Evolutionary conservation across 2,329 filamentous ascomycete species (phyloP).

Genomic region (Paraphoma chrysanthemicola): DNA sequence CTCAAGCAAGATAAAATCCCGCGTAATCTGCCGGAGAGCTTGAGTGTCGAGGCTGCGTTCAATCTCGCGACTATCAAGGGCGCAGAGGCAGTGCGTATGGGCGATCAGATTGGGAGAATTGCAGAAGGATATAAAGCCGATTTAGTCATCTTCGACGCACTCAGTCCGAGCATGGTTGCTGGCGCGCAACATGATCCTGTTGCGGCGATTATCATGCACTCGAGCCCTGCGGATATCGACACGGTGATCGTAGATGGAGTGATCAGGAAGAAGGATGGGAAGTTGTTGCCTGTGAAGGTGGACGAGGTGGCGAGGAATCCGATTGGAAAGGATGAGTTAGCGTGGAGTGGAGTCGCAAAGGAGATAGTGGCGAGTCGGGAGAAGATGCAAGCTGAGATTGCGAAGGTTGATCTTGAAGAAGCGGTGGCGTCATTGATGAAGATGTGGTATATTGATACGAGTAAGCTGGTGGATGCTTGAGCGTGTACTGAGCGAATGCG

Average conservation of each 20-base stretch:
- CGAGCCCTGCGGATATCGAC: slow-evolving; percentile 50
- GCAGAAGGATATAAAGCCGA: slow-evolving; percentile 57
- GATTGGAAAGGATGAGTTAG: slow-evolving; percentile 19
- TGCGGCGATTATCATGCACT: slow-evolving; percentile 54
- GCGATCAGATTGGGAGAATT: slow-evolving; percentile 53
- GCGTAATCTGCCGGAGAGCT: slow-evolving; percentile 53
- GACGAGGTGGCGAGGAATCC: slow-evolving; percentile 23
- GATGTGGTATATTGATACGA: slow-evolving; percentile 29
- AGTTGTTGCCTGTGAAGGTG: slow-evolving; percentile 32
- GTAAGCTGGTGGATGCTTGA: slow-evolving; percentile 9
- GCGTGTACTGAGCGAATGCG: background rate
- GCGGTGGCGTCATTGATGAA: slow-evolving; percentile 17
- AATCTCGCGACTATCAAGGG: slow-evolving; percentile 59
- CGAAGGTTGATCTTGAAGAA: slow-evolving; percentile 38
- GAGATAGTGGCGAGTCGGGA: slow-evolving; percentile 36
- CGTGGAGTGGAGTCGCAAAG: slow-evolving; percentile 41
- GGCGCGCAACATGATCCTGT: slow-evolving; percentile 52
- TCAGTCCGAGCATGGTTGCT: slow-evolving; percentile 51
- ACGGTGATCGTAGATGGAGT: slow-evolving; percentile 54
- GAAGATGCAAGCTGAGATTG: slow-evolving; percentile 38
- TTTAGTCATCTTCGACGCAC: slow-evolving; percentile 56
- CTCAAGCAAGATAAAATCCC: slow-evolving; percentile 55
- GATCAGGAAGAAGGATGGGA: slow-evolving; percentile 48
- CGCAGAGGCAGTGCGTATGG: slow-evolving; percentile 53
- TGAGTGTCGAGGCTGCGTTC: slow-evolving; percentile 53